Base-by-base conservation (phyloP, 2,329 filamentous ascomycete genomes). In the Fusarium citri region DNA sequence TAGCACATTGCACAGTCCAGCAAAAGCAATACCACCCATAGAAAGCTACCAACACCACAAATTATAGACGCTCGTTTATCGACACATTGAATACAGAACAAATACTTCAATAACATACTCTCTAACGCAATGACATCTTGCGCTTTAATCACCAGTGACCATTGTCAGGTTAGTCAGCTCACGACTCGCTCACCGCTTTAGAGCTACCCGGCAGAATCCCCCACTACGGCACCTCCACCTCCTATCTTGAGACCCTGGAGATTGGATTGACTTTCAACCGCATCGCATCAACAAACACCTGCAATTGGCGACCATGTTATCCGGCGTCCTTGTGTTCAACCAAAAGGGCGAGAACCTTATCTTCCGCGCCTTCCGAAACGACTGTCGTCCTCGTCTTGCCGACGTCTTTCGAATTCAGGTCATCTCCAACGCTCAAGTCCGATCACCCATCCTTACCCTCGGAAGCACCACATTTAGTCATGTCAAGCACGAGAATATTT, bases 331-430 rank as follows among this genome's bases (percentile, higher is more conserved):
- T 74, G 91, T 99, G 74, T 99, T 99, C 88, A 99, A 99, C 76
- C 96, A 99, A 82, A 99, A 99, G 84, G 96, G 96, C 83, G 96
- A 99, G 85, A 98, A 99, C 83, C 93, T 99, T 78, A 99, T 99
- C 82, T 98, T 99, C 85, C 94, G 96, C 78, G 94, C 96, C 76
- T 99, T 99, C 83, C 94, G 96, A 78, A 97, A 97, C 80, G 97
- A 99, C 84, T 98, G 96, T 83, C 94, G 97, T 60, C 96, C 96
- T 58, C 94, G 96, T 55, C 92, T 99, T 71, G 96, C 96, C 83
- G 96, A 99, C 80, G 95, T 99, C 84, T 99, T 99, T 83, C 94
- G 96, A 82, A 99, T 99, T 81, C 96, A 99, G 80, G 95, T 99
- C 83, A 98, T 99, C 80, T 97, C 94, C 76, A 99, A 99, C 80